Evolutionary conservation across 2,329 filamentous ascomycete genomes (phyloP), one percentile per base, ranked within the genome.

Genomic region (Aquanectria penicillioides): DNA sequence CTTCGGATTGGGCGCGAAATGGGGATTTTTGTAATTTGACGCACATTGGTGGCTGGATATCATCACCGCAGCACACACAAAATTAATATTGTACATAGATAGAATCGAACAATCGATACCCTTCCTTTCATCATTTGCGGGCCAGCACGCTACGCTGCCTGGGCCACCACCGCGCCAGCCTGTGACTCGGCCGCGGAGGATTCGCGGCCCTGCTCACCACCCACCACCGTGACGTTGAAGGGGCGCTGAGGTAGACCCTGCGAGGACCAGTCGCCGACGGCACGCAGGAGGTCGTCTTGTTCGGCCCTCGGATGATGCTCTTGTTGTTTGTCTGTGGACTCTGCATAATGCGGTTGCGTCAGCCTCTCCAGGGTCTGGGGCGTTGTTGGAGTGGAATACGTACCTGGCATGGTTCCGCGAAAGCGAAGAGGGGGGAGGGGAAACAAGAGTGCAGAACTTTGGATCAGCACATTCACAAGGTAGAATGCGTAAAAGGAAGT

Each of bases 81-180:
- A 43, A 51, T 18, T 22, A 33, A 23, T 29, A 28, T 47, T 47
- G 28, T 12, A 36, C 34, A 23, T 52, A 40, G 25, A 12, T 28
- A 17, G 17, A 47, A 34, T 23, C 25, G 23, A 36, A 46, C 43
- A 55, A 46, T 52, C 33, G 33, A 52, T 53, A 58, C 48, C 48
- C 55, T 38, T 48, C 47, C 25, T 15, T 29, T 31, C 26, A 18
- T 17, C 33, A 12, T 7, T 11, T 12, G 12, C 10, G 11, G n/a
- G 6, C 11, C 18, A 3, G 49, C 52, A 56, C 7, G 52, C 52
- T 12, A 56, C 7, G 52, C 52, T 12, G 52, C 52, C 18, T 29
- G n/a, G n/a, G n/a, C 44, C 9, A 44, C 52, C 6, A 49, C 52
- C 4, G 29, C 36, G 7, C 52, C 44, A 20, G 38, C 52, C 5